phyloP scores from a whole-genome alignment of 176 grass and related monocot genomes.

The Stipa capillata region DNA sequence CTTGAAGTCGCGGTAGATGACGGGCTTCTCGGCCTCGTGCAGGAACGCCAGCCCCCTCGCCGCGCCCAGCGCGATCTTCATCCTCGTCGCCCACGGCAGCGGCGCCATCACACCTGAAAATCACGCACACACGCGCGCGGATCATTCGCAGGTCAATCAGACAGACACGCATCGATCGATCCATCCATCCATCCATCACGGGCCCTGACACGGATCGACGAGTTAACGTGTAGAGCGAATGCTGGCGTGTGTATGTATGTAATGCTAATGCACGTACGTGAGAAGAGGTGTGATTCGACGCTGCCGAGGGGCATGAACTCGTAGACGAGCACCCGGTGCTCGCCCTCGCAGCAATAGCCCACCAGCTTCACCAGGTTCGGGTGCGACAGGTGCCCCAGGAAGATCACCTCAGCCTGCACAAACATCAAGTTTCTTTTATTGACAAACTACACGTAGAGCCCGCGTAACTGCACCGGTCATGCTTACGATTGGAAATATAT shows the following conservation, averaged over 20 bases:
- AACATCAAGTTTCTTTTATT: too few species aligned
- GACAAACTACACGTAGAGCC: not conserved
- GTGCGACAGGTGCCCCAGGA: constrained; percentile 74
- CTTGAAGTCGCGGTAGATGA: constrained; percentile 89
- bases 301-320: constrained; percentile 67
- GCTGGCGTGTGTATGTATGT: too few species aligned
- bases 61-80: constrained; percentile 59
- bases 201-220: too few species aligned
- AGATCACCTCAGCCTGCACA: constrained; percentile 73
- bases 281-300: constrained; percentile 77
- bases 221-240: too few species aligned
- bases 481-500: too few species aligned
- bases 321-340: constrained; percentile 66
- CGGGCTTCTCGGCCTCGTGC: constrained; percentile 49
- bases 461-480: not conserved
- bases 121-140: not conserved
- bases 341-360: constrained; percentile 73
- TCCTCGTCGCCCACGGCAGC: constrained; percentile 50
- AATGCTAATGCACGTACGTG: not conserved
- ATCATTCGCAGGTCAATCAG: too few species aligned
- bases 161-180: too few species aligned
- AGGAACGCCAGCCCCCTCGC: constrained; percentile 75
- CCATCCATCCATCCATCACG: too few species aligned
- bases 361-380: constrained; percentile 68
- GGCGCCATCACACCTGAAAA: constrained; percentile 22